Conservation (phyloP, 305 asterid genomes). For the Solanum aculeatissimum region DNA sequence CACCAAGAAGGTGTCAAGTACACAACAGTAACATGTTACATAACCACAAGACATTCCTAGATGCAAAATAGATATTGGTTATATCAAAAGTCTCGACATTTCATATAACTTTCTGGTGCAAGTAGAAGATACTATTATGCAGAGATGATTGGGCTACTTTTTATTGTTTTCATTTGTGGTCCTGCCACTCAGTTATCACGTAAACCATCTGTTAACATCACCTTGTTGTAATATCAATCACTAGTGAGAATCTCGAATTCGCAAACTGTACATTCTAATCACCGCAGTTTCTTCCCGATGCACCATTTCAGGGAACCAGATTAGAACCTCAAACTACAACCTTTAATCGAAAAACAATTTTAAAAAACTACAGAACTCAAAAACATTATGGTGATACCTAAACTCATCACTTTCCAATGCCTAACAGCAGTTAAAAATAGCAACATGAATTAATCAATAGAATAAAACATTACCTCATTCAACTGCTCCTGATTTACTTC, state of each 20-base stretch:
- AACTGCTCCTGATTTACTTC: background rate
- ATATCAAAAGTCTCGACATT: background rate
- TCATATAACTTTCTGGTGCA: background rate
- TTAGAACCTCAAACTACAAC: background rate
- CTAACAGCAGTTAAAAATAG: background rate
- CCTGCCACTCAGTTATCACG: background rate
- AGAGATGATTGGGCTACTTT: background rate
- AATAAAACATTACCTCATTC: background rate
- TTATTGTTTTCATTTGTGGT: background rate
- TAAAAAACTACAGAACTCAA: background rate
- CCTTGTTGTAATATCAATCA: background rate
- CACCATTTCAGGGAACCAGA: background rate
- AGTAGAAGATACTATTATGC: background rate
- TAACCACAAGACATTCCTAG: background rate
- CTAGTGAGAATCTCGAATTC: background rate
- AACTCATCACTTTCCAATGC: background rate
- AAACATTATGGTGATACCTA: background rate
- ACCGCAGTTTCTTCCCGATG: background rate
- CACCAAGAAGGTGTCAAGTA: background rate
- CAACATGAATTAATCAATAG: background rate
- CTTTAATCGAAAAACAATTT: background rate
- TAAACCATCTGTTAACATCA: background rate
- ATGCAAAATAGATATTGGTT: background rate
- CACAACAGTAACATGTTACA: background rate
- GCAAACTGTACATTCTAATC: background rate